phyloP scores from a whole-genome alignment of 805 yeast genomes.

The Saturnispora hagleri region DNA sequence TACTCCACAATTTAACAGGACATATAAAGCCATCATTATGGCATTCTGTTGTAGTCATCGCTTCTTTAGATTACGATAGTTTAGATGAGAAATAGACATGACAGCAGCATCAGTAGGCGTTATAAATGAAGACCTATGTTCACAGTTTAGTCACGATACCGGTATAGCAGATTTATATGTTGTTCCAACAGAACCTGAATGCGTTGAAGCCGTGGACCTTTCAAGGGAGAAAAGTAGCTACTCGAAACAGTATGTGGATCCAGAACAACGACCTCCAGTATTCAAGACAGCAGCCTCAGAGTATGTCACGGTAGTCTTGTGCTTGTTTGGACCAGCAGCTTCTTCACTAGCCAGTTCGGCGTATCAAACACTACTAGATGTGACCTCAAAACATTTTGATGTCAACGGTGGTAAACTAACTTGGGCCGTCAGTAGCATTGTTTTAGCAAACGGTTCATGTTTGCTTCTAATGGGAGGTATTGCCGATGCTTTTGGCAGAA shows the following conservation, averaged over 20 bases:
- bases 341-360: conserved; percentile 30
- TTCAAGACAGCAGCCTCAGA: conserved; percentile 29
- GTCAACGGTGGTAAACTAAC: conserved; percentile 34
- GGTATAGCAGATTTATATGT: background rate
- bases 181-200: conserved; percentile 2
- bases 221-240: conserved; percentile 5
- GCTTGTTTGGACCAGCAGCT: conserved; percentile 35
- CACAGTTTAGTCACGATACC: background rate
- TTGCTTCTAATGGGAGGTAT: conserved; percentile 36
- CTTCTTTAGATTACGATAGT: background rate
- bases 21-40: background rate
- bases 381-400: conserved; percentile 28
- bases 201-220: background rate
- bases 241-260: conserved; percentile 13
- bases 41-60: background rate
- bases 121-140: background rate
- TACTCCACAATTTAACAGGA: background rate
- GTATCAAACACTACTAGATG: conserved; percentile 30
- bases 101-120: background rate
- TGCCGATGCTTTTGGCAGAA: conserved; percentile 42
- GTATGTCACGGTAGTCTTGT: conserved; percentile 23
- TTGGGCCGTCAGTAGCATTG: conserved; percentile 35
- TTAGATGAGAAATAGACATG: background rate
- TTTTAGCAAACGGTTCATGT: conserved; percentile 35
- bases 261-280: conserved; percentile 29